Evolutionary conservation across 176 grass and related monocot species (phyloP).

Genomic region (Tuctoria greenei): DNA sequence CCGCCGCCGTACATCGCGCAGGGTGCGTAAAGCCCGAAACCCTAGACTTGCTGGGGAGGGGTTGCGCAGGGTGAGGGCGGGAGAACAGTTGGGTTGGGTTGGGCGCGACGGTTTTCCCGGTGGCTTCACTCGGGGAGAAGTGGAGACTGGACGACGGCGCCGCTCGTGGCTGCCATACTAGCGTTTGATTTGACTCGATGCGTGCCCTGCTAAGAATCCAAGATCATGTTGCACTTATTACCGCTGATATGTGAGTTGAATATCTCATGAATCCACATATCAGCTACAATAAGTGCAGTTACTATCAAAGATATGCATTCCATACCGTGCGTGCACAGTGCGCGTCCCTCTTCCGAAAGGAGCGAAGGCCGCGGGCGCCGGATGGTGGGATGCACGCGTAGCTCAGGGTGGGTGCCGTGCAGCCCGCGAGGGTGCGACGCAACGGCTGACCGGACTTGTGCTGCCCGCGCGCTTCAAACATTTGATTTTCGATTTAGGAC

Average conservation of each 20-base stretch:
- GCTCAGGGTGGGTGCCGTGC: too few relatives aligned
- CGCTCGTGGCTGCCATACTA: not conserved
- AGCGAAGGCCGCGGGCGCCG: not conserved
- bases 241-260: too few relatives aligned
- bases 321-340: not conserved
- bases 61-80: not conserved
- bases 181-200: not conserved
- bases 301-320: too few relatives aligned
- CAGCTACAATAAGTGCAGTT: too few relatives aligned
- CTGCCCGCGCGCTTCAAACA: too few relatives aligned
- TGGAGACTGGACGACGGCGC: not conserved
- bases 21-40: constrained; percentile 42
- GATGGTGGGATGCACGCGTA: not conserved
- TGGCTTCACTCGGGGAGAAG: not conserved
- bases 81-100: constrained; percentile 5
- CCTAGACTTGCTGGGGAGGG: constrained; percentile 16
- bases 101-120: not conserved
- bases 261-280: too few relatives aligned
- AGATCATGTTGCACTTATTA: too few relatives aligned
- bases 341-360: not conserved
- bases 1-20: constrained; percentile 51
- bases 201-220: too few relatives aligned
- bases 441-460: too few relatives aligned
- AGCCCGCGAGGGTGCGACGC: too few relatives aligned
- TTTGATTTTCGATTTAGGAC: too few relatives aligned